Evolutionary conservation across 2,329 filamentous ascomycete genomes (phyloP).

Genomic region (Hymenoscyphus infarciens): DNA sequence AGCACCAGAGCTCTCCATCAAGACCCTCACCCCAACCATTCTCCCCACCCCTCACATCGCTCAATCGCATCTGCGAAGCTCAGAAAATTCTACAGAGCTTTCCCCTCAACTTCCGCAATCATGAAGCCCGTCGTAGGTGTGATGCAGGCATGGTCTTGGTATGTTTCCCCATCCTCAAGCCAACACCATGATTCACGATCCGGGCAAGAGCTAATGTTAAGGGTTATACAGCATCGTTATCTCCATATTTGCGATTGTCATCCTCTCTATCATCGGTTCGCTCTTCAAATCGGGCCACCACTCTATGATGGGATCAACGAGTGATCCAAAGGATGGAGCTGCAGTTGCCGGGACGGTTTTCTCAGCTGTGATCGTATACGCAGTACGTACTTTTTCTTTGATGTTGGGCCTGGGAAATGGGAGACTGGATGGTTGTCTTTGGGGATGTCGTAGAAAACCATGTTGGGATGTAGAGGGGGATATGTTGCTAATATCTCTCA

Average conservation of each 20-base stretch:
- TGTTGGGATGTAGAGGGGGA: background rate
- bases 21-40: slow-evolving; percentile 11
- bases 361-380: slow-evolving; percentile 82
- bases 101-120: slow-evolving; percentile 16
- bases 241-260: slow-evolving; percentile 61
- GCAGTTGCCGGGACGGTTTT: slow-evolving; percentile 85
- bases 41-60: background rate
- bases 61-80: slow-evolving; percentile 6
- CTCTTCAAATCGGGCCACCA: slow-evolving; percentile 81
- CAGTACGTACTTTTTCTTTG: slow-evolving; percentile 54
- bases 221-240: slow-evolving; percentile 64
- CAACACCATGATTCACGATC: slow-evolving; percentile 7
- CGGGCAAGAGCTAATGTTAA: slow-evolving; percentile 6
- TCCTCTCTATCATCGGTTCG: slow-evolving; percentile 60
- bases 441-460: background rate
- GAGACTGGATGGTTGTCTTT: background rate
- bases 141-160: slow-evolving; percentile 95
- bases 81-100: background rate
- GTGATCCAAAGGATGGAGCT: slow-evolving; percentile 65
- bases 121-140: slow-evolving; percentile 96
- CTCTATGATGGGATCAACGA: slow-evolving; percentile 72
- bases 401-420: slow-evolving; percentile 1
- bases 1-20: background rate
- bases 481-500: background rate
- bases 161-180: slow-evolving; percentile 37